Evolutionary conservation across 306 rosid species (phyloP).

Genomic region (Inga laurina): DNA sequence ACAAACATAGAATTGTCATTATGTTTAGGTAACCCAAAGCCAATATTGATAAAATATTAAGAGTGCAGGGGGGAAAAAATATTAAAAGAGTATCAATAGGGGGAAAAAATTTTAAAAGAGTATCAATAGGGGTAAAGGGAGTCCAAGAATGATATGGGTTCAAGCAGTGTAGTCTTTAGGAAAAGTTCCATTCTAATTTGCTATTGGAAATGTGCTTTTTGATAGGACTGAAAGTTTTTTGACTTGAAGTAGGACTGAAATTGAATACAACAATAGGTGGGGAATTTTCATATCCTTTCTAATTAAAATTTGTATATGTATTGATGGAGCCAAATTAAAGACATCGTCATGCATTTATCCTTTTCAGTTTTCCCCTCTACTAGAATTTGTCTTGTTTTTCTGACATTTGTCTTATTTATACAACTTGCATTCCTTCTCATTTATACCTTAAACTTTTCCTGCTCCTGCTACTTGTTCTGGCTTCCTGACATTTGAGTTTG

Average conservation of each 20-base stretch:
- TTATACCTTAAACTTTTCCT: background rate
- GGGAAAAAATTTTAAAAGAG: background rate
- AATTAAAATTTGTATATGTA: background rate
- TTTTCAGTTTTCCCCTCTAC: background rate
- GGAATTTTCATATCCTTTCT: background rate
- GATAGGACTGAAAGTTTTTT: slow-evolving; percentile 3
- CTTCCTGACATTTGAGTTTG: slow-evolving; percentile 16
- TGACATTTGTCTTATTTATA: slow-evolving; percentile 14
- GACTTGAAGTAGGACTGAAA: background rate
- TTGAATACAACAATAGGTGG: background rate
- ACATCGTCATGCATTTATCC: background rate
- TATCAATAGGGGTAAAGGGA: background rate
- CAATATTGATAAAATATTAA: background rate
- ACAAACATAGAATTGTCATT: background rate
- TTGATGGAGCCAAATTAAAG: slow-evolving; percentile 13
- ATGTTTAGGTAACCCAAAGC: background rate
- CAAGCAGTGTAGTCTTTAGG: background rate
- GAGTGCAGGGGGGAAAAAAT: background rate
- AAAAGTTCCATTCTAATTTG: slow-evolving; percentile 5
- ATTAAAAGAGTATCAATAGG: background rate
- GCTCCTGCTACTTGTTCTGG: background rate
- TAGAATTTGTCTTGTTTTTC: background rate
- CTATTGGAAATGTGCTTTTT: background rate
- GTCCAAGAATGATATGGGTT: background rate
- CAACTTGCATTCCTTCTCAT: slow-evolving; percentile 12